A percentile compares a stretch with the other conserved stretches of the same genome.
These are phyloP conservation scores for Oryza glaberrima DNA, from an alignment of 176 grass and related monocot species.

Conservation along the genomic window DNA sequence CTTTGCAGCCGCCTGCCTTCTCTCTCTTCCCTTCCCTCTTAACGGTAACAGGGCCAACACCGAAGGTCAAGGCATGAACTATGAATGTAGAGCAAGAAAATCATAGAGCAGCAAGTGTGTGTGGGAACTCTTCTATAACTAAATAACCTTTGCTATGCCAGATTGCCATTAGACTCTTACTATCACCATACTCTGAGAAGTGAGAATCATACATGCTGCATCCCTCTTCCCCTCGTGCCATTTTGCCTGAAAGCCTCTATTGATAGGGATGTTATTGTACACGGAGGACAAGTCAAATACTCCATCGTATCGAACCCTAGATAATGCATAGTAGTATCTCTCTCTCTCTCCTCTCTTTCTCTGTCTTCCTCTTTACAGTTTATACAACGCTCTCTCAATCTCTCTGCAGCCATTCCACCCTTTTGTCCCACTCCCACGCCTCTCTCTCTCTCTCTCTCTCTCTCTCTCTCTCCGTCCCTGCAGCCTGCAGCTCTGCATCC, in stretches of 20 bases:
- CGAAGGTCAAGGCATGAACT: neutral
- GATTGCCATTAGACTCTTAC: neutral
- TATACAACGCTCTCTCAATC: neutral
- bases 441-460: conserved; percentile 10
- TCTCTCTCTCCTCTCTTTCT: neutral
- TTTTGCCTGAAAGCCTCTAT: conserved; percentile 36
- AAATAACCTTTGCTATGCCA: conserved; percentile 29
- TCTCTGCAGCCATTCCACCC: conserved; percentile 38
- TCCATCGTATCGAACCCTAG: neutral
- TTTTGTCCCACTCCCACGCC: conserved; percentile 50
- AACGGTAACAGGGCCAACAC: conserved; percentile 28
- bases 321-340: neutral
- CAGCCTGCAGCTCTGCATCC: conserved; percentile 28
- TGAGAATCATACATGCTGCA: neutral
- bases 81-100: neutral
- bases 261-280: conserved; percentile 18
- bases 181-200: neutral
- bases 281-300: conserved; percentile 6
- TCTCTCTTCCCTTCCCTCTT: conserved; percentile 7
- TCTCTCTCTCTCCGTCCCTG: conserved; percentile 28
- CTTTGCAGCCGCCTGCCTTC: conserved; percentile 60
- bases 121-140: conserved; percentile 9
- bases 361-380: conserved; percentile 14
- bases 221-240: conserved; percentile 14
- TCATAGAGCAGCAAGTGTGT: neutral